These are phyloP conservation scores for Helianthus tuberosus DNA, from an alignment of 129 eudicot genomes.

Conservation along the genomic window DNA sequence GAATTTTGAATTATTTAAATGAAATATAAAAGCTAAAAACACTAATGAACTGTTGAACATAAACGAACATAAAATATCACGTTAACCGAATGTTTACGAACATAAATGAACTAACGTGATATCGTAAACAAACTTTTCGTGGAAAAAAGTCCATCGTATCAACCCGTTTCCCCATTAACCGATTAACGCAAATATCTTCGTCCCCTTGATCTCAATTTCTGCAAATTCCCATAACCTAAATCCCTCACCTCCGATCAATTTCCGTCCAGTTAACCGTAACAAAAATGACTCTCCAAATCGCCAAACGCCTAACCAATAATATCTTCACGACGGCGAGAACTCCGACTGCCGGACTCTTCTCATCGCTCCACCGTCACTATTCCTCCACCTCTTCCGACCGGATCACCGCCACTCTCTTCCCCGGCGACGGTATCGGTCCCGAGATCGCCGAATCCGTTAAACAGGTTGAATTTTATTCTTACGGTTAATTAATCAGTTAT, in stretches of 20 bases:
- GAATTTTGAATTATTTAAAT: too few species aligned
- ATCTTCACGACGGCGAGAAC: slow-evolving; percentile 43
- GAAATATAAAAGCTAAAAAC: too few species aligned
- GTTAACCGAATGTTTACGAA: too few species aligned
- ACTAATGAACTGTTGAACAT: too few species aligned
- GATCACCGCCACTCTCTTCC: slow-evolving; percentile 90
- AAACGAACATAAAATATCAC: too few species aligned
- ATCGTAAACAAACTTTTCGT: too few species aligned
- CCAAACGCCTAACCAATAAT: slow-evolving; percentile 41
- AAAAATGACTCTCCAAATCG: slow-evolving; percentile 73
- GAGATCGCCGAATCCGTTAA: slow-evolving; percentile 97
- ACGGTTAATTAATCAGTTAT: neutral
- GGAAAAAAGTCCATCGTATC: too few species aligned
- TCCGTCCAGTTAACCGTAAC: neutral
- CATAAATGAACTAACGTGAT: too few species aligned
- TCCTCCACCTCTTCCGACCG: slow-evolving; percentile 50
- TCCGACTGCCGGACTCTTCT: slow-evolving; percentile 36
- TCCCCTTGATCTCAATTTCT: slow-evolving; percentile 14
- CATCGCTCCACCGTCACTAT: slow-evolving; percentile 40
- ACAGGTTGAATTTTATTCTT: slow-evolving; percentile 40
- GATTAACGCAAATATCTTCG: slow-evolving; percentile 16
- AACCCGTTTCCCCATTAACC: slow-evolving; percentile 16
- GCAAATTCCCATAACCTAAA: slow-evolving; percentile 10
- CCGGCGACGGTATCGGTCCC: slow-evolving; percentile 99
- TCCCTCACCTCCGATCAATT: slow-evolving; percentile 15